A percentile compares a stretch with the other conserved stretches of the same genome.
Evolutionary conservation across 805 yeast species (phyloP).

Genomic region (Ascoidea rubescens): DNA sequence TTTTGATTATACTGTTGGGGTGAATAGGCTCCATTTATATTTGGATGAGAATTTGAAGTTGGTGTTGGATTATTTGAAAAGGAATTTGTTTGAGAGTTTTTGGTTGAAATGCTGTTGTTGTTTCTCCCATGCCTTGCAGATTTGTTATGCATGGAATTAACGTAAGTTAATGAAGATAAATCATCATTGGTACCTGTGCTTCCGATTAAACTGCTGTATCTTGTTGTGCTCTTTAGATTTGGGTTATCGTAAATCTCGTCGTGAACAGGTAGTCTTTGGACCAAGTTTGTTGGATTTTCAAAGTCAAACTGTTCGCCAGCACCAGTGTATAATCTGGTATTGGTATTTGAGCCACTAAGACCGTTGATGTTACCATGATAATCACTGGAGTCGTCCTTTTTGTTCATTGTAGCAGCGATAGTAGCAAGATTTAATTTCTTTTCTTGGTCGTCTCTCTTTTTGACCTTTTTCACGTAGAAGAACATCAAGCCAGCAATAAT

Average conservation of each 20-base stretch:
- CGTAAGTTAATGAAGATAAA: not conserved
- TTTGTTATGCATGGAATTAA: not conserved
- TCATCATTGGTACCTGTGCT: not conserved
- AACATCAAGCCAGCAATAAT: slow-evolving; percentile 8
- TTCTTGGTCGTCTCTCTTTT: slow-evolving; percentile 10
- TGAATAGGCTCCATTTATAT: not conserved
- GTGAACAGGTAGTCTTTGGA: not conserved
- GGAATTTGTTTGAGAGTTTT: not conserved
- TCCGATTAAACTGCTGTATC: not conserved
- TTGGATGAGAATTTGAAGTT: not conserved
- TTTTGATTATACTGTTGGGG: not conserved
- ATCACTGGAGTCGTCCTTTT: not conserved
- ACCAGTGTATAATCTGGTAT: too few species aligned
- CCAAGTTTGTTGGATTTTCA: not conserved
- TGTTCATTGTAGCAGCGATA: slow-evolving; percentile 10
- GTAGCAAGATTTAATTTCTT: slow-evolving; percentile 11
- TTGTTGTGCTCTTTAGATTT: too few species aligned
- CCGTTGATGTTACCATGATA: not conserved
- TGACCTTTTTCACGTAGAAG: slow-evolving; percentile 10
- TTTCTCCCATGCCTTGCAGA: not conserved
- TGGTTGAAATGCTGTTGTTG: not conserved
- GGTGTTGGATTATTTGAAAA: not conserved
- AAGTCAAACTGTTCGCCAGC: not conserved
- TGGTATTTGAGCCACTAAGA: too few species aligned
- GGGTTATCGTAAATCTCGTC: not conserved